A percentile compares a stretch with the other conserved stretches of the same genome.
Conservation (phyloP, 1,284 basidiomycete species). For the Spongispora temasekensis region DNA sequence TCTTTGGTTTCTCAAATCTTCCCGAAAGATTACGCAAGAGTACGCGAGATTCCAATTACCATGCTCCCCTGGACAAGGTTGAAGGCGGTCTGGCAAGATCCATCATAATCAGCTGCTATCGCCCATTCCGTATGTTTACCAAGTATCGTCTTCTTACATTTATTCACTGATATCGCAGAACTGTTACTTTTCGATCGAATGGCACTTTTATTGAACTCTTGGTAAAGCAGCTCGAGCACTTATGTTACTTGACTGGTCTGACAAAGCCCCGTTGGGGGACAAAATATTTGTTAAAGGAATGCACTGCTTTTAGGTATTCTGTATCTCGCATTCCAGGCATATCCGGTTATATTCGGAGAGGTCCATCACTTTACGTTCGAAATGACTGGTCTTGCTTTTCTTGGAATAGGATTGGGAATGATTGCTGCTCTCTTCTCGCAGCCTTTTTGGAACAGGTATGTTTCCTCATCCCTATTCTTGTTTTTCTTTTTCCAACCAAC, state of each 20-base stretch:
- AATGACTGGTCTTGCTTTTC: constrained; percentile 56
- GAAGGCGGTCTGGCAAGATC: constrained; percentile 43
- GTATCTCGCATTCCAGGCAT: constrained; percentile 62
- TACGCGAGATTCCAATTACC: constrained; percentile 44
- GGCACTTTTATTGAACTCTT: constrained; percentile 68
- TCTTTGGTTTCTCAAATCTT: not conserved
- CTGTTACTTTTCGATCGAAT: constrained; percentile 72
- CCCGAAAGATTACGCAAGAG: constrained; percentile 40
- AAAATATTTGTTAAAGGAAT: constrained; percentile 42
- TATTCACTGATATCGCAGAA: constrained; percentile 44
- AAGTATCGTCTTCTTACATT: not conserved
- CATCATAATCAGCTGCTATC: constrained; percentile 56
- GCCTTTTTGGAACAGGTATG: constrained; percentile 52
- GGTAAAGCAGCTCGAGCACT: constrained; percentile 38
- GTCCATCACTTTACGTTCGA: constrained; percentile 55
- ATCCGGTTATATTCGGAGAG: constrained; percentile 55
- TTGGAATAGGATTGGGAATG: constrained; percentile 65
- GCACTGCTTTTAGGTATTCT: constrained; percentile 64
- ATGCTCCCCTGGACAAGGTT: constrained; percentile 37
- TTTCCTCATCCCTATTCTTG: no score
- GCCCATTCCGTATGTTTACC: constrained; percentile 67
- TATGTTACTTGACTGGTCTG: not conserved
- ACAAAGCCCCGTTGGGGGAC: not conserved
- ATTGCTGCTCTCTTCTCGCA: constrained; percentile 47
- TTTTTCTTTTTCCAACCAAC: not conserved